A percentile compares a stretch with the other conserved stretches of the same genome.
phyloP scores from a whole-genome alignment of 108 stramenopile species.

The Stephanodiscus triporus region DNA sequence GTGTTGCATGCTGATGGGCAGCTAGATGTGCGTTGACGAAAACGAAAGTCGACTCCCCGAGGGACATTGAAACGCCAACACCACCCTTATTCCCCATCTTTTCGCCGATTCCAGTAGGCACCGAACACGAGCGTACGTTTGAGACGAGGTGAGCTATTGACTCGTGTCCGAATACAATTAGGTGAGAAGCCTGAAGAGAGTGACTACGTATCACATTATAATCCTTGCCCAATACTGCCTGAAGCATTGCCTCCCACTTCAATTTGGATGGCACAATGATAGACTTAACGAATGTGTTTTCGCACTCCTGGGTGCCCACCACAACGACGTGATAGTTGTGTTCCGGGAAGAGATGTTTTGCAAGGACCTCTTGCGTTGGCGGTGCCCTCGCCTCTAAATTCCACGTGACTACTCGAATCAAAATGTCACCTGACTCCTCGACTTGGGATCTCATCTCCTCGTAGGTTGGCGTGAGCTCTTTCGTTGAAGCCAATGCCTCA shows the following conservation, averaged over 20 bases:
- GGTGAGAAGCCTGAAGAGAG: conserved; percentile 60
- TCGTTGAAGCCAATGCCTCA: conserved; percentile 8
- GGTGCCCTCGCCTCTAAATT: conserved; percentile 51
- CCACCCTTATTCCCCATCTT: conserved; percentile 98
- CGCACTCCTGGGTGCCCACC: conserved; percentile 65
- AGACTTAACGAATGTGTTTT: conserved; percentile 57
- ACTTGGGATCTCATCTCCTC: conserved; percentile 32
- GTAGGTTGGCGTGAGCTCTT: conserved; percentile 26
- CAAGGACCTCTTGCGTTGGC: conserved; percentile 40
- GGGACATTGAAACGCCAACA: conserved; percentile 73
- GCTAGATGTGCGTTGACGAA: conserved; percentile 95
- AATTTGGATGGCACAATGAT: conserved; percentile 47
- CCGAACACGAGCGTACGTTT: conserved; percentile 31
- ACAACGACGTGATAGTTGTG: conserved; percentile 47
- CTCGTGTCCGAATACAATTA: conserved; percentile 41
- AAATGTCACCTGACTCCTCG: conserved; percentile 30
- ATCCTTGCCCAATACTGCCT: conserved; percentile 35
- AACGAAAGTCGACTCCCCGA: conserved; percentile 88
- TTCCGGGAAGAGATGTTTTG: conserved; percentile 35
- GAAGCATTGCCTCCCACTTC: conserved; percentile 49
- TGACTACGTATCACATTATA: conserved; percentile 54
- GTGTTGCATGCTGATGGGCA: conserved; percentile 80
- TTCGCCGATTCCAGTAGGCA: conserved; percentile 42
- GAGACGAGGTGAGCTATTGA: conserved; percentile 42
- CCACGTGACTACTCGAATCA: conserved; percentile 53